Evolutionary conservation across 805 yeast species (phyloP).

Genomic region (Candida silvicultrix): DNA sequence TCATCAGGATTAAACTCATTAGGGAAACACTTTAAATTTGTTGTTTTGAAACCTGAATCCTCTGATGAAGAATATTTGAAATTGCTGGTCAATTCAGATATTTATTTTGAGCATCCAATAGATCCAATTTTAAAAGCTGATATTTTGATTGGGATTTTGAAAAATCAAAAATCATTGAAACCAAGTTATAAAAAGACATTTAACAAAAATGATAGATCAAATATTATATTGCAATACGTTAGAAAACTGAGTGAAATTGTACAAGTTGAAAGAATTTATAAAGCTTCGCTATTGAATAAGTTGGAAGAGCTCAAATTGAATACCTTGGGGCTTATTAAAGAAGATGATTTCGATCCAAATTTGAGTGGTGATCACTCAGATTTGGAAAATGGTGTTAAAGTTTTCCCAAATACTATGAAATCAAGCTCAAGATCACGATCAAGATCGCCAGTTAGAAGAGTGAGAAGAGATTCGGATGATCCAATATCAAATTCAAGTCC

Average conservation of each 20-base stretch:
- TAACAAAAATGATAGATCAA: constrained; percentile 34
- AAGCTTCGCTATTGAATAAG: constrained; percentile 28
- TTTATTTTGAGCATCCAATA: constrained; percentile 52
- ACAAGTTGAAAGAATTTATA: constrained; percentile 60
- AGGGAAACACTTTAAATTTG: constrained; percentile 25
- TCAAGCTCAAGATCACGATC: constrained; percentile 10
- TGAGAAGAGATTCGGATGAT: constrained; percentile 11
- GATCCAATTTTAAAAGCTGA: constrained; percentile 32
- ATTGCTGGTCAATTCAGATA: constrained; percentile 38
- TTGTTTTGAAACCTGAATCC: constrained; percentile 34
- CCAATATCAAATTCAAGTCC: constrained; percentile 1
- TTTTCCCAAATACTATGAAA: constrained; percentile 12
- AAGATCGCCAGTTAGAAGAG: constrained; percentile 16
- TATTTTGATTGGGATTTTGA: constrained; percentile 30
- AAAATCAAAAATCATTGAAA: constrained; percentile 18
- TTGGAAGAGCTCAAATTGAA: constrained; percentile 8
- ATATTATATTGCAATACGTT: constrained; percentile 42
- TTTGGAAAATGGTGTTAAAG: constrained; percentile 9
- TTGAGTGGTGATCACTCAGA: constrained; percentile 4
- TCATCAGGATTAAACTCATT: constrained; percentile 18
- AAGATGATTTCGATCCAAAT: constrained; percentile 4
- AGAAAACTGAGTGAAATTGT: constrained; percentile 49
- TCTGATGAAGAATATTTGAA: constrained; percentile 39
- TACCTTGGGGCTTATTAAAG: constrained; percentile 11
- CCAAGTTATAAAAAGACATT: constrained; percentile 21